Evolutionary conservation across 2,329 filamentous ascomycete genomes (phyloP).

Genomic region (Thelonectria discophora): DNA sequence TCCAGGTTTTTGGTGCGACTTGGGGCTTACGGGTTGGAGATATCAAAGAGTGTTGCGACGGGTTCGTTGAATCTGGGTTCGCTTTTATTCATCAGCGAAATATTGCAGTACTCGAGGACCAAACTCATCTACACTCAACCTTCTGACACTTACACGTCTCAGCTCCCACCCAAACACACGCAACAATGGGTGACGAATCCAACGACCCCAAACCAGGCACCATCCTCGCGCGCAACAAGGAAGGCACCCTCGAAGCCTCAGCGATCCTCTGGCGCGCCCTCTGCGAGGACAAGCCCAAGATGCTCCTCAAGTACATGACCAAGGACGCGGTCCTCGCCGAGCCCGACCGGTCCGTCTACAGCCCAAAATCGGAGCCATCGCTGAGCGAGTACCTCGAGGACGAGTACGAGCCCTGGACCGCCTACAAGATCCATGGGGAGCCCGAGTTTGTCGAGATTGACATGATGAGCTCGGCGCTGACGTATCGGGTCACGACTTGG

Average conservation of each 20-base stretch:
- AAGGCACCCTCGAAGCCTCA: conserved; percentile 47
- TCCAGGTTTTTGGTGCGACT: conserved; percentile 36
- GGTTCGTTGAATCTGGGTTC: neutral
- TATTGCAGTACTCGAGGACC: no score
- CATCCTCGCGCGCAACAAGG: conserved; percentile 48
- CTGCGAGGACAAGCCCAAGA: conserved; percentile 46
- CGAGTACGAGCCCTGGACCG: conserved; percentile 47
- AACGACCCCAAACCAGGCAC: conserved; percentile 39
- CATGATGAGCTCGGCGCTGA: conserved; percentile 47
- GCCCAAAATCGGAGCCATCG: conserved; percentile 44
- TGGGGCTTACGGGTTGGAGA: conserved; percentile 2
- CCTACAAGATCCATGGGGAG: conserved; percentile 48
- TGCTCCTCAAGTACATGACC: conserved; percentile 47
- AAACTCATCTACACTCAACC: neutral
- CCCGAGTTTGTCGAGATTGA: conserved; percentile 51
- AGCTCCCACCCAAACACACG: neutral
- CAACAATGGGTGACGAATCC: conserved; percentile 8
- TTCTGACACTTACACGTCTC: neutral
- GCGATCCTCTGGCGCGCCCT: conserved; percentile 49
- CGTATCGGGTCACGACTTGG: conserved; percentile 47
- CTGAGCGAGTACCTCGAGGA: conserved; percentile 47
- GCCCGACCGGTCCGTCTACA: conserved; percentile 45
- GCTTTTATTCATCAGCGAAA: no score
- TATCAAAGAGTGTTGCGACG: conserved; percentile 8
- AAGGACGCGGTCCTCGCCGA: conserved; percentile 47